Evolutionary conservation across 495 filamentous ascomycete species (phyloP).

Genomic region (Daldinia loculata): DNA sequence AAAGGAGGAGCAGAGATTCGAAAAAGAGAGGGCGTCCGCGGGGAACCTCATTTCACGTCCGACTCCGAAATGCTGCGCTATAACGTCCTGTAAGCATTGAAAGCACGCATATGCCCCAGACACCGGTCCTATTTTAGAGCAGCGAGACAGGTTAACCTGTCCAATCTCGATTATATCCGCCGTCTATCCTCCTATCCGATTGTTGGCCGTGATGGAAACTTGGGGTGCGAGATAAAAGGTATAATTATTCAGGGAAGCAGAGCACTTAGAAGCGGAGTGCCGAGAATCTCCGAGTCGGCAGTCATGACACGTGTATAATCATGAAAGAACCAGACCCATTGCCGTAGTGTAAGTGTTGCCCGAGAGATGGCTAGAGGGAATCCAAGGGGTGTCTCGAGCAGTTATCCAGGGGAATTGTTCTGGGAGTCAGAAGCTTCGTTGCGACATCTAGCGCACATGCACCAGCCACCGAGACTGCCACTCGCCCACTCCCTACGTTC

Average conservation of each 20-base stretch:
- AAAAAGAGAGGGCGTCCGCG: conserved; percentile 33
- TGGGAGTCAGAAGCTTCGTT: conserved; percentile 53
- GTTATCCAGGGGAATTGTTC: conserved; percentile 30
- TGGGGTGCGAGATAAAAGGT: not conserved
- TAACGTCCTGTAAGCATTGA: conserved; percentile 1
- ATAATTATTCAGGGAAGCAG: conserved; percentile 7
- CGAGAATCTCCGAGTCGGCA: conserved; percentile 26
- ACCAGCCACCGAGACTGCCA: conserved; percentile 84
- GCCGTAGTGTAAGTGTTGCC: conserved; percentile 17
- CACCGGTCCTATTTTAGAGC: not conserved
- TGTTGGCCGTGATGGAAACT: not conserved
- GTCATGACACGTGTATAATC: conserved; percentile 42
- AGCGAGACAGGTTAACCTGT: not conserved
- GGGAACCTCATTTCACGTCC: conserved; percentile 16
- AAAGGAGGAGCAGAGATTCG: conserved; percentile 7
- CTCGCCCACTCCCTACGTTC: conserved; percentile 87
- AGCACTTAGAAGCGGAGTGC: not conserved
- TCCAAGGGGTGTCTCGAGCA: conserved; percentile 1
- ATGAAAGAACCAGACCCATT: conserved; percentile 36
- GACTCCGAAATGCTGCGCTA: conserved; percentile 15
- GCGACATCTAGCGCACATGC: conserved; percentile 81
- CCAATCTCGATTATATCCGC: conserved; percentile 8
- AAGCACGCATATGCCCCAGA: not conserved
- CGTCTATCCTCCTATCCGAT: conserved; percentile 2
- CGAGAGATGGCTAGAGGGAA: not conserved